Conservation (phyloP, 352 stramenopile genomes). For the Phytophthora megakarya region DNA sequence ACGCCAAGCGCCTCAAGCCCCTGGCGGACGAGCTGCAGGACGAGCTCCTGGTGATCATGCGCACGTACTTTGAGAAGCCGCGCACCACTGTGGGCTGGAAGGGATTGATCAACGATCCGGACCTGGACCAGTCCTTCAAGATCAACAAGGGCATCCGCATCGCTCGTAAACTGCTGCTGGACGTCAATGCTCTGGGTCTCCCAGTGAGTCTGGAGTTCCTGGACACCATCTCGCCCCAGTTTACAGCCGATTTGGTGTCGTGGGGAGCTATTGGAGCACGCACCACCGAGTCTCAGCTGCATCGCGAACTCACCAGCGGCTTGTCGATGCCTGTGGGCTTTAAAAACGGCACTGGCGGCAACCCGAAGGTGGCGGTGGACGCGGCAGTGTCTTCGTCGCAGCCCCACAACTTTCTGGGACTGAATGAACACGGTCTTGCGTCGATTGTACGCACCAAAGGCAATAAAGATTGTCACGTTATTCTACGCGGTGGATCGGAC, state of each 20-base stretch:
- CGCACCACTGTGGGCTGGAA: conserved; percentile 88
- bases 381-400: conserved; percentile 67
- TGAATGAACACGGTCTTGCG: conserved; percentile 82
- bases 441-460: conserved; percentile 87
- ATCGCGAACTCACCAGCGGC: conserved; percentile 80
- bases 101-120: conserved; percentile 86
- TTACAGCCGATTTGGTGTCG: conserved; percentile 76
- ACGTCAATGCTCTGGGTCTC: conserved; percentile 81
- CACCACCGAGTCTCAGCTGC: conserved; percentile 84
- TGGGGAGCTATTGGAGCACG: conserved; percentile 86
- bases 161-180: conserved; percentile 81
- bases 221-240: conserved; percentile 84
- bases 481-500: conserved; percentile 71
- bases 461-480: conserved; percentile 87
- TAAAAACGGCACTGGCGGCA: conserved; percentile 84
- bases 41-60: conserved; percentile 85
- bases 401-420: conserved; percentile 81
- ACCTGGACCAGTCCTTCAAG: conserved; percentile 84
- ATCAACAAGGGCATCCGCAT: conserved; percentile 90
- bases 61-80: conserved; percentile 89
- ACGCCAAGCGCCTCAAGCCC: conserved; percentile 62
- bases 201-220: conserved; percentile 82
- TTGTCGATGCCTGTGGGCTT: conserved; percentile 87
- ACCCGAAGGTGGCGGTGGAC: conserved; percentile 84
- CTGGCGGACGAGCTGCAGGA: conserved; percentile 59